These are phyloP conservation scores for Vitis cinerea DNA, from an alignment of 164 flowering plant species.

Conservation along the genomic window DNA sequence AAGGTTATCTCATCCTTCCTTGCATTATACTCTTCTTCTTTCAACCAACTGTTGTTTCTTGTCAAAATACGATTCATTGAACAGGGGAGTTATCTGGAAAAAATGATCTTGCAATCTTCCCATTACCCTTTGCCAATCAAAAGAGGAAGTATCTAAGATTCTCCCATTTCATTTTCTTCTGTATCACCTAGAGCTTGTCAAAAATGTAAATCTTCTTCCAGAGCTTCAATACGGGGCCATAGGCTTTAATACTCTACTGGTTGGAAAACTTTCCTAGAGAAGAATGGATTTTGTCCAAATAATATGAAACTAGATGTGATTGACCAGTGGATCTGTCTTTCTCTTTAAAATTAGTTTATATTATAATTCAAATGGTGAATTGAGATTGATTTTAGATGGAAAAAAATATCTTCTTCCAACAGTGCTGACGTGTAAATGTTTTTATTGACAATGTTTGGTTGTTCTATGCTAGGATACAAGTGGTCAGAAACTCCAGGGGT, in stretches of 20 bases:
- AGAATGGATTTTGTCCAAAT: background rate
- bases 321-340: background rate
- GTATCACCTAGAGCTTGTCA: background rate
- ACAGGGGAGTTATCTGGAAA: background rate
- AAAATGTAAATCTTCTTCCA: background rate
- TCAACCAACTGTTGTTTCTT: too few relatives aligned
- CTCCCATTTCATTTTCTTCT: background rate
- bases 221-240: background rate
- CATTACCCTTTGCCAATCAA: background rate
- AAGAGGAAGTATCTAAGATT: background rate
- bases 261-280: background rate
- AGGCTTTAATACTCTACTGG: background rate
- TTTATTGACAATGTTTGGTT: background rate
- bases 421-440: background rate
- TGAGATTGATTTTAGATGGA: background rate
- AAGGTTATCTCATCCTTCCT: too few relatives aligned
- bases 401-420: background rate
- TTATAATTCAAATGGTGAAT: background rate
- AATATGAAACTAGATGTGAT: background rate
- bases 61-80: too few relatives aligned
- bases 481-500: background rate
- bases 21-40: too few relatives aligned
- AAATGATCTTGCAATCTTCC: background rate
- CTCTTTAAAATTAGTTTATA: background rate
- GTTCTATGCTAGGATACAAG: background rate